Base-by-base conservation (phyloP, 2,329 filamentous ascomycete genomes). In the Ceratocystiopsis minuta region DNA sequence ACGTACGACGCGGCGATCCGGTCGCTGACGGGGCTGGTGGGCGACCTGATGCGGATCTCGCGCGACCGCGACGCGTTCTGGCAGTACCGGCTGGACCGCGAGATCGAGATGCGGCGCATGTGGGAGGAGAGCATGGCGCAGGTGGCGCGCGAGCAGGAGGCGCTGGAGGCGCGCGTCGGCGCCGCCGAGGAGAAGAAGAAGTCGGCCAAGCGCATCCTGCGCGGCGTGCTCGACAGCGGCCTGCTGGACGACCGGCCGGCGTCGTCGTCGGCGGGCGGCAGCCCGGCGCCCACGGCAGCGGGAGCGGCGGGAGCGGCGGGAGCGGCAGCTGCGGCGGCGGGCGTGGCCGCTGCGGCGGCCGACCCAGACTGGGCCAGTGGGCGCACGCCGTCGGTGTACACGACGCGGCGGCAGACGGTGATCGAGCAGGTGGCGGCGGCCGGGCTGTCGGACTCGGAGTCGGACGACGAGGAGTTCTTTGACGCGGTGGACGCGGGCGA, bases 91-190 rank as follows among this genome's bases (percentile, higher is more conserved):
- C 67, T 98, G 35, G 87, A 94, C 51, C 79, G 86, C 42, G 90
- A 98, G 61, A 78, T 79, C 36, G 84, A 94, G 55, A 80, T 96
- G 62, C 77, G 90, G 34, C 79, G 83, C 45, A 83, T 98, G 75
- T 98, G 90, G 90, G 90, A 98, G 60, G 90, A 98, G 54, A 96
- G 87, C 60, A 95, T 98, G 90, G 86, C 90, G 11, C 78, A 87
- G 52, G 81, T 98, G n/a, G 90, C 87, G 16, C 78, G 76, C 43
- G 90, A 98, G 57, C 90, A 98, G 52, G 90, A 96, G 59, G 74
- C 86, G 40, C 70, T 98, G 1, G 85, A 96, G 56, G 83, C 75
- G 33, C 80, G 78, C 44, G 82, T 95, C 46, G 85, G 83, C 37
- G 83, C 94, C 59, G 83, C 86, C 2, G 88, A 96, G 57, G 73